A percentile compares a stretch with the other conserved stretches of the same genome.
These are phyloP conservation scores for Trichoderma guizhouense DNA, from an alignment of 2,329 filamentous ascomycete genomes.

Conservation along the genomic window DNA sequence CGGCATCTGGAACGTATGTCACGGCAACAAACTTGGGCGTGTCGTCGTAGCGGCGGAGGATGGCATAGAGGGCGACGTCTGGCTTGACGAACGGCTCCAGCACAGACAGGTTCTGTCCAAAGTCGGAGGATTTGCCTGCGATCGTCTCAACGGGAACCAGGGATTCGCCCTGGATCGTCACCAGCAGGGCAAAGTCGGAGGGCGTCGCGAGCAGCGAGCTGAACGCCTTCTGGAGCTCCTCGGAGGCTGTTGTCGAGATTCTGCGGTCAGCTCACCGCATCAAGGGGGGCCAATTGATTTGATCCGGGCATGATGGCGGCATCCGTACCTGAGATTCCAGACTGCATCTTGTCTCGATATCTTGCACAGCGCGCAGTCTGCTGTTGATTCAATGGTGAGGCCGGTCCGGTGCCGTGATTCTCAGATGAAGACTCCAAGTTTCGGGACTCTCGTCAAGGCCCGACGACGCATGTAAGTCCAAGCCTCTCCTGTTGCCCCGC, in stretches of 20 bases:
- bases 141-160: conserved; percentile 58
- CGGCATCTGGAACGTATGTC: conserved; percentile 75
- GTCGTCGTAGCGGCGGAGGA: conserved; percentile 64
- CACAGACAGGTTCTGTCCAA: conserved; percentile 60
- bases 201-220: conserved; percentile 61
- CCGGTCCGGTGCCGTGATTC: background rate
- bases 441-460: conserved; percentile 2
- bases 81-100: conserved; percentile 63
- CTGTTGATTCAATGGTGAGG: background rate
- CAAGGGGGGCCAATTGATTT: background rate
- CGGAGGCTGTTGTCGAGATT: conserved; percentile 54
- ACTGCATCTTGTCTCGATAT: conserved; percentile 58
- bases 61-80: conserved; percentile 67
- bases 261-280: conserved; percentile 12
- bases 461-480: conserved; percentile 16
- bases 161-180: conserved; percentile 65
- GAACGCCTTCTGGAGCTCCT: conserved; percentile 74
- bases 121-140: conserved; percentile 54
- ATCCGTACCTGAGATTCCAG: conserved; percentile 66
- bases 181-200: conserved; percentile 66
- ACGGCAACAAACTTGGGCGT: conserved; percentile 62
- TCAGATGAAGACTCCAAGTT: conserved; percentile 14
- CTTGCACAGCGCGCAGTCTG: background rate
- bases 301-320: background rate
- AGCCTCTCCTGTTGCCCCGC: conserved; percentile 10